Evolutionary conservation across 2,329 filamentous ascomycete genomes (phyloP).

Genomic region (Phoma herbarum): DNA sequence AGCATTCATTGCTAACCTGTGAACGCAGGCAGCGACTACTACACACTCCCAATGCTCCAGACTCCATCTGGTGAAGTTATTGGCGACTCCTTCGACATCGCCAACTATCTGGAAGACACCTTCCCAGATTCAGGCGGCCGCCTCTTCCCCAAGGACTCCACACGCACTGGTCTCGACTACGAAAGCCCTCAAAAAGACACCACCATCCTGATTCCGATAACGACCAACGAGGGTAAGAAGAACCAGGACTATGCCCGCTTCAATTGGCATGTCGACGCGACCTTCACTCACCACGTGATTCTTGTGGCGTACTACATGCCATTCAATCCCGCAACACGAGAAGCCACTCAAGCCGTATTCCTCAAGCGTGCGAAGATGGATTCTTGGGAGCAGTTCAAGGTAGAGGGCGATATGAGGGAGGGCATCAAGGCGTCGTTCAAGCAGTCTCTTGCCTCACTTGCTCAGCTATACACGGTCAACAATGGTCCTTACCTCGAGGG

Average conservation of each 20-base stretch:
- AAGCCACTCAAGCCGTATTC: slow-evolving; percentile 59
- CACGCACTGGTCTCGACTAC: slow-evolving; percentile 52
- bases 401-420: slow-evolving; percentile 52
- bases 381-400: slow-evolving; percentile 56
- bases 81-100: slow-evolving; percentile 74
- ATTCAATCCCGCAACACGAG: slow-evolving; percentile 60
- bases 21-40: slow-evolving; percentile 59
- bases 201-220: slow-evolving; percentile 44
- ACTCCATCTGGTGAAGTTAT: slow-evolving; percentile 58
- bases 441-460: slow-evolving; percentile 54
- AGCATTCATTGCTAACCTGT: neutral
- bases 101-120: slow-evolving; percentile 63
- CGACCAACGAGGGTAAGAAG: slow-evolving; percentile 52
- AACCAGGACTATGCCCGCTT: slow-evolving; percentile 51
- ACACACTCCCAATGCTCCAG: slow-evolving; percentile 67
- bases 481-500: slow-evolving; percentile 62
- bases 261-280: slow-evolving; percentile 64
- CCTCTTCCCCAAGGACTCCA: slow-evolving; percentile 58
- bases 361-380: slow-evolving; percentile 55
- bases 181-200: slow-evolving; percentile 40
- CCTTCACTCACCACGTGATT: slow-evolving; percentile 59
- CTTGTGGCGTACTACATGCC: slow-evolving; percentile 58
- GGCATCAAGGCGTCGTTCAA: slow-evolving; percentile 54
- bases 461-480: slow-evolving; percentile 53
- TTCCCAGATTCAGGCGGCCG: slow-evolving; percentile 59